Percentiles rank a stretch among this genome's conserved stretches.
Conservation (phyloP, 1,284 basidiomycete species). For the Cryptococcus hybrid region DNA sequence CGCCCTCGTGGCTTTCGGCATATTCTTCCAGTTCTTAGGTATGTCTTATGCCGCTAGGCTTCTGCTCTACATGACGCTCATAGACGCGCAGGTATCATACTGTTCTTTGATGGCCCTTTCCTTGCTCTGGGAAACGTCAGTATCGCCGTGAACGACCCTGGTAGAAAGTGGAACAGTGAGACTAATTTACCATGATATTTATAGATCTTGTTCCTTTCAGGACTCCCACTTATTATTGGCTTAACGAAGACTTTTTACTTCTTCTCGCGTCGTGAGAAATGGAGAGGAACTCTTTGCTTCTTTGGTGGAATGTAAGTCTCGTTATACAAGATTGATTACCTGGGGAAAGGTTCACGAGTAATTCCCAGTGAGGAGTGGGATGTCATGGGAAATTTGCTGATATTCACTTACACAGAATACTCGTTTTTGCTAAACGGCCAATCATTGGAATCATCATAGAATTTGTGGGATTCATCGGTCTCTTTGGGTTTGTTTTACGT, state of each 20-base stretch:
- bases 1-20: constrained; percentile 95
- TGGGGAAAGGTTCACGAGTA: no score
- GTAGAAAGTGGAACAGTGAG: neutral
- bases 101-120: constrained; percentile 97
- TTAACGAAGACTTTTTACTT: constrained; percentile 97
- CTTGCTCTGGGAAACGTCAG: constrained; percentile 92
- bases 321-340: no score
- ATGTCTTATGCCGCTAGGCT: constrained; percentile 7
- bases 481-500: constrained; percentile 79
- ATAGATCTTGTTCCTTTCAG: constrained; percentile 87
- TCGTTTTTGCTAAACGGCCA: constrained; percentile 80
- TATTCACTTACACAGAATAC: constrained; percentile 20
- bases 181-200: neutral
- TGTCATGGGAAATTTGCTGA: no score
- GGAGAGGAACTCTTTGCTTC: constrained; percentile 91
- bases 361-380: no score
- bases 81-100: constrained; percentile 62
- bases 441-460: constrained; percentile 92
- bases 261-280: constrained; percentile 93
- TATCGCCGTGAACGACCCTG: constrained; percentile 5
- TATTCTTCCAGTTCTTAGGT: constrained; percentile 90
- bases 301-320: constrained; percentile 68
- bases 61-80: neutral
- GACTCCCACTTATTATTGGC: constrained; percentile 90
- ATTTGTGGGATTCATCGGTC: constrained; percentile 92